Evolutionary conservation across 306 rosid genomes (phyloP).

Genomic region (Acacia crassicarpa): DNA sequence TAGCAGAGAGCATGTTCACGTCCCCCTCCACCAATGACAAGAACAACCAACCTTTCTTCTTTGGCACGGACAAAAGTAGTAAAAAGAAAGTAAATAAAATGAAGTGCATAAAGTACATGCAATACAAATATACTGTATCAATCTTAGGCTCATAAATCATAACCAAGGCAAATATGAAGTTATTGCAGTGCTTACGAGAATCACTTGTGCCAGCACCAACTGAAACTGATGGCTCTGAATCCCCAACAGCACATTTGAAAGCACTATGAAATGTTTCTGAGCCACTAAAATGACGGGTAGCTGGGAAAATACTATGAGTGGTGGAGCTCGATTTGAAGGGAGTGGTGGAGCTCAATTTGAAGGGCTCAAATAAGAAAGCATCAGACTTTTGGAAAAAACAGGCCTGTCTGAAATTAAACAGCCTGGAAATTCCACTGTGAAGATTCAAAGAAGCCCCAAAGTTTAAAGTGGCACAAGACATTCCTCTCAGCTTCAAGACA

Average conservation of each 20-base stretch:
- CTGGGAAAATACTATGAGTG: neutral
- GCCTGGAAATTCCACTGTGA: slow-evolving; percentile 28
- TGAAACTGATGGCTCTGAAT: slow-evolving; percentile 31
- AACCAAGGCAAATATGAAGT: neutral
- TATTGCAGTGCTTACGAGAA: slow-evolving; percentile 33
- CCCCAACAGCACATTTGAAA: slow-evolving; percentile 27
- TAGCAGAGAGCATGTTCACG: slow-evolving; percentile 96
- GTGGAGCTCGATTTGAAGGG: slow-evolving; percentile 23
- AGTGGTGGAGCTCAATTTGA: slow-evolving; percentile 22
- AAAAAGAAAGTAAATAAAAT: slow-evolving; percentile 14
- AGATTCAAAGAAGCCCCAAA: slow-evolving; percentile 40
- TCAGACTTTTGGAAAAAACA: slow-evolving; percentile 27
- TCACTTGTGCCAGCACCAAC: slow-evolving; percentile 18
- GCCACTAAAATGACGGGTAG: neutral
- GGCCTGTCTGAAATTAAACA: slow-evolving; percentile 13
- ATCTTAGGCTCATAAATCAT: neutral
- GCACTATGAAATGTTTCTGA: slow-evolving; percentile 15
- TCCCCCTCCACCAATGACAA: slow-evolving; percentile 97
- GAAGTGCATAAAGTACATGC: neutral
- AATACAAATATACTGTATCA: neutral
- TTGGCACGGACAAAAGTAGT: slow-evolving; percentile 4
- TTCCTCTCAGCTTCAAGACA: slow-evolving; percentile 25
- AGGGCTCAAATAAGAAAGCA: slow-evolving; percentile 18
- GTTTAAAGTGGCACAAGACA: slow-evolving; percentile 45
- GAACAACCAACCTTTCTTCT: slow-evolving; percentile 54